These are phyloP conservation scores for Fusarium miscanthi DNA, from an alignment of 2,329 filamentous ascomycete species.

Conservation along the genomic window DNA sequence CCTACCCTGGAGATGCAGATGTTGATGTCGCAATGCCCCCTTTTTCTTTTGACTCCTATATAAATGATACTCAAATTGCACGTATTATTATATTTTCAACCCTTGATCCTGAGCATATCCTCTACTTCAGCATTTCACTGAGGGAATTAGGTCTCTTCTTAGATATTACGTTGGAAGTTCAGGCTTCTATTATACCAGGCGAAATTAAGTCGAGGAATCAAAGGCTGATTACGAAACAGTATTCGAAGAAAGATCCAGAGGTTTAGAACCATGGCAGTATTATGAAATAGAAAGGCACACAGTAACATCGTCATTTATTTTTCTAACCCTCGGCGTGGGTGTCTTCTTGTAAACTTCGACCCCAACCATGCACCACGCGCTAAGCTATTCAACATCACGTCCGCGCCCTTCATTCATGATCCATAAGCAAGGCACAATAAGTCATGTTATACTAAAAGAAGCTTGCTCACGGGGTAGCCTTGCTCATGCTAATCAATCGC, in stretches of 20 bases:
- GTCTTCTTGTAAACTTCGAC: slow-evolving; percentile 43
- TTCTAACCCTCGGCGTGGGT: slow-evolving; percentile 41
- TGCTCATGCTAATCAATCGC: slow-evolving; percentile 82
- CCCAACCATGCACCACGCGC: slow-evolving; percentile 35
- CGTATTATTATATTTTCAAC: neutral
- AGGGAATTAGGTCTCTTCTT: no score
- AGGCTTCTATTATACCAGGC: neutral
- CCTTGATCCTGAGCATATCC: no score
- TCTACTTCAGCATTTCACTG: neutral
- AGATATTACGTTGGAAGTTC: neutral
- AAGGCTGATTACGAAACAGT: neutral
- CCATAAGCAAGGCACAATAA: slow-evolving; percentile 34
- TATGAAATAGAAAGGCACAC: neutral
- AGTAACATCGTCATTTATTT: slow-evolving; percentile 39
- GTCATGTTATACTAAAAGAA: slow-evolving; percentile 17
- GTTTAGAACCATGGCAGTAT: neutral
- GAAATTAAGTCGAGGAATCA: no score
- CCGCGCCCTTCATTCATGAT: slow-evolving; percentile 13
- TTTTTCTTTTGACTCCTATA: neutral
- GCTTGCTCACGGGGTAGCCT: slow-evolving; percentile 69
- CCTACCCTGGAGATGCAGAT: slow-evolving; percentile 19
- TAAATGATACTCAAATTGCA: neutral
- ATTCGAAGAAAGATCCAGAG: neutral
- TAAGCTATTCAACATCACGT: slow-evolving; percentile 41
- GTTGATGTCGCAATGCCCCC: neutral